Evolutionary conservation across 2,329 filamentous ascomycete species (phyloP).

Genomic region (Tolypocladium inflatum): DNA sequence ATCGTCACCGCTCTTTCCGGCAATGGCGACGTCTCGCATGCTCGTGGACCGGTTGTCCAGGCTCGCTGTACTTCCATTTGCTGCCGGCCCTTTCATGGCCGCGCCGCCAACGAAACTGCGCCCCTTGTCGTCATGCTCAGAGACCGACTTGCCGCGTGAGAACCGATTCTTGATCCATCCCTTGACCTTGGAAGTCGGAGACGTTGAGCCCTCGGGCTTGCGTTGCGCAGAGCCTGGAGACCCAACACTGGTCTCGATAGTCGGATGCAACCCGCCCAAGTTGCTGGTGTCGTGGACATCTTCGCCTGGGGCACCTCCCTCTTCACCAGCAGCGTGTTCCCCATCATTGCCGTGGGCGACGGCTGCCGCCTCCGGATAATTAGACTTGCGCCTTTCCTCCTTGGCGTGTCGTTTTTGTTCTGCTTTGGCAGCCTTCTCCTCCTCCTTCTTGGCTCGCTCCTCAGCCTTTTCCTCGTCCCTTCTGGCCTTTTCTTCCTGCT

Average conservation of each 20-base stretch:
- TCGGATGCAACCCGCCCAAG: background rate
- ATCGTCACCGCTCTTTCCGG: slow-evolving; percentile 21
- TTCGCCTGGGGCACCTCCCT: slow-evolving; percentile 4
- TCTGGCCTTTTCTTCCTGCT: slow-evolving; percentile 24
- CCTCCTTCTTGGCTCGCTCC: slow-evolving; percentile 34
- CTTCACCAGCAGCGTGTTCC: slow-evolving; percentile 1
- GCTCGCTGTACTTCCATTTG: slow-evolving; percentile 35
- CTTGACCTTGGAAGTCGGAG: slow-evolving; percentile 34
- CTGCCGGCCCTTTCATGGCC: slow-evolving; percentile 30
- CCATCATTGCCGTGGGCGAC: slow-evolving; percentile 7
- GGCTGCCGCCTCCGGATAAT: slow-evolving; percentile 9
- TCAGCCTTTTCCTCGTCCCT: slow-evolving; percentile 15
- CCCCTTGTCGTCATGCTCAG: slow-evolving; percentile 25
- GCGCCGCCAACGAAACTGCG: slow-evolving; percentile 42
- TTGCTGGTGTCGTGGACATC: background rate
- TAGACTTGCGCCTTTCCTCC: slow-evolving; percentile 42
- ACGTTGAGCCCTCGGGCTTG: slow-evolving; percentile 12
- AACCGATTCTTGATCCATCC: slow-evolving; percentile 48
- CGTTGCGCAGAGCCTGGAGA: slow-evolving; percentile 4
- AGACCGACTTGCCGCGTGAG: slow-evolving; percentile 29
- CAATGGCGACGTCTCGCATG: slow-evolving; percentile 37
- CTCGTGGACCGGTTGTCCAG: slow-evolving; percentile 31
- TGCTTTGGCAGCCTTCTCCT: slow-evolving; percentile 40
- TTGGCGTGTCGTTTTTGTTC: slow-evolving; percentile 42
- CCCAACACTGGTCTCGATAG: slow-evolving; percentile 1